Conservation (phyloP, 192 early-diverging fungal species). For the Chytriomyces sp. region DNA sequence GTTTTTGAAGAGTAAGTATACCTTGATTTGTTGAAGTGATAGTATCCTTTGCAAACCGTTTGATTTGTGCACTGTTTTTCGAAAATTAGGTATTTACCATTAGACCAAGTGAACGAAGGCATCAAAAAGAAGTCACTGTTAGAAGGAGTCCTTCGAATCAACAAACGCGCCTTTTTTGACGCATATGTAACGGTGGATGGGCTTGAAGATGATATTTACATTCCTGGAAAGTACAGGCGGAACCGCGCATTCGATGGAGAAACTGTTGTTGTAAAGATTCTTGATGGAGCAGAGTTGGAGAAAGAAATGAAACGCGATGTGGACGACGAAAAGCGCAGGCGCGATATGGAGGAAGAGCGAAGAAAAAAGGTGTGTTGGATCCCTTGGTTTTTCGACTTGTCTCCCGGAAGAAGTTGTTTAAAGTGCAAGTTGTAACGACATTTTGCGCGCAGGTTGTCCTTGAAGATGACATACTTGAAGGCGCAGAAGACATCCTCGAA, state of each 20-base stretch:
- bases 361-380: conserved; percentile 35
- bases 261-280: conserved; percentile 74
- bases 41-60: background rate
- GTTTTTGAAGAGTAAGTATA: conserved; percentile 27
- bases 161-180: conserved; percentile 81
- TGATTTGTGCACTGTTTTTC: background rate
- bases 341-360: conserved; percentile 41
- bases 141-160: conserved; percentile 83
- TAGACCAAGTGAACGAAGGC: conserved; percentile 34
- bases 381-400: background rate
- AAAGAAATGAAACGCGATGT: conserved; percentile 62
- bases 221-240: conserved; percentile 73
- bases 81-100: conserved; percentile 34
- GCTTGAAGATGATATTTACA: conserved; percentile 71
- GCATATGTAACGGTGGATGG: conserved; percentile 85
- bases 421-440: conserved; percentile 59
- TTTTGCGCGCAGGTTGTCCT: conserved; percentile 56
- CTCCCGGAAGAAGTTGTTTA: conserved; percentile 44
- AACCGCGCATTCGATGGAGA: conserved; percentile 89
- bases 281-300: conserved; percentile 71
- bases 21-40: background rate
- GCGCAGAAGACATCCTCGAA: conserved; percentile 21
- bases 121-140: conserved; percentile 52
- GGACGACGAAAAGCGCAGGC: conserved; percentile 42
- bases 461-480: conserved; percentile 47